Evolutionary conservation across 1,139 yeast species (phyloP).

Genomic region (Pichia sp.): DNA sequence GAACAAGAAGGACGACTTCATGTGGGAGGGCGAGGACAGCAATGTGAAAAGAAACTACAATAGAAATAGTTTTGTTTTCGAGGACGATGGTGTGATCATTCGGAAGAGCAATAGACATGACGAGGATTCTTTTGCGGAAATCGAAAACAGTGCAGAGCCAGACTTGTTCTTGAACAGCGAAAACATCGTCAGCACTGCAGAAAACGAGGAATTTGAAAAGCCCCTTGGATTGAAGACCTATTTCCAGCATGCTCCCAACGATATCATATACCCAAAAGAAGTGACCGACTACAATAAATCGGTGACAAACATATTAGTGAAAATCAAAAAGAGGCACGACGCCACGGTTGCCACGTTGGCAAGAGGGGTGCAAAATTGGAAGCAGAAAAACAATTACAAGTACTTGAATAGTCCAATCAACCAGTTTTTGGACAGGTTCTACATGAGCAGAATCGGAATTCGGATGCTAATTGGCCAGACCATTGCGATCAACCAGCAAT

Average conservation of each 20-base stretch:
- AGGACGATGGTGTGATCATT: slow-evolving; percentile 53
- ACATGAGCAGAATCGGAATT: slow-evolving; percentile 83
- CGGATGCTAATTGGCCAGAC: slow-evolving; percentile 89
- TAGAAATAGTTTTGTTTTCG: slow-evolving; percentile 22
- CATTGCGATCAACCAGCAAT: slow-evolving; percentile 71
- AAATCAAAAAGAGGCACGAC: slow-evolving; percentile 80
- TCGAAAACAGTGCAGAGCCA: neutral
- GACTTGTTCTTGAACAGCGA: too few species aligned
- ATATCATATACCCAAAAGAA: slow-evolving; percentile 54
- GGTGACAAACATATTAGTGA: slow-evolving; percentile 63
- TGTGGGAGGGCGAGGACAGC: slow-evolving; percentile 5
- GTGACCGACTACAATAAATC: slow-evolving; percentile 65
- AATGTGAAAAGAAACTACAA: neutral
- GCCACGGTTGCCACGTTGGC: slow-evolving; percentile 93
- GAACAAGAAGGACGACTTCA: slow-evolving; percentile 9
- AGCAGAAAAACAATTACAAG: slow-evolving; percentile 46
- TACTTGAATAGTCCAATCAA: slow-evolving; percentile 63
- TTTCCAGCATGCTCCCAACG: slow-evolving; percentile 54
- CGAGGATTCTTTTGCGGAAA: neutral
- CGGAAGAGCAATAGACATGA: slow-evolving; percentile 13
- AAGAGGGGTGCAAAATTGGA: slow-evolving; percentile 91
- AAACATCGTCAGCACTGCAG: neutral
- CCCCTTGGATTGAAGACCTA: slow-evolving; percentile 41
- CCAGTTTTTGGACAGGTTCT: slow-evolving; percentile 73
- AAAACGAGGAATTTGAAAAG: slow-evolving; percentile 7